Evolutionary conservation across 495 filamentous ascomycete species (phyloP).

Genomic region (Xylaria telfairii): DNA sequence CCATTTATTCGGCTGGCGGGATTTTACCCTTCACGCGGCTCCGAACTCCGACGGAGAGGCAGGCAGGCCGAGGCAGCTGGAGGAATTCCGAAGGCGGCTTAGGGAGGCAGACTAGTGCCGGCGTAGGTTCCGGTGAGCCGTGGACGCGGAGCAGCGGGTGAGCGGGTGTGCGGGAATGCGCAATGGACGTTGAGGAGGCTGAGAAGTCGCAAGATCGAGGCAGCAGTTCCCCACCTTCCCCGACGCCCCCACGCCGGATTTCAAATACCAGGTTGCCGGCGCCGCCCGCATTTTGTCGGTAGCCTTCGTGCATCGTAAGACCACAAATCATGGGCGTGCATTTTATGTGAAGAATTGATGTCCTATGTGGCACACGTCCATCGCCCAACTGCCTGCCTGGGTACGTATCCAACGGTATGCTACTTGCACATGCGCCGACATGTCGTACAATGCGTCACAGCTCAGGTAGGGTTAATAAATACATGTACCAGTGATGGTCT

Average conservation of each 20-base stretch:
- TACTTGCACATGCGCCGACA: background rate
- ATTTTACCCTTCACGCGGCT: background rate
- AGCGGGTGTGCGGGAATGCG: background rate
- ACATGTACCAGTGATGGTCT: background rate
- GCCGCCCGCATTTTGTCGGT: constrained; percentile 11
- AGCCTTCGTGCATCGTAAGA: constrained; percentile 9
- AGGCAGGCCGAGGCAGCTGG: background rate
- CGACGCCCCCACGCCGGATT: constrained; percentile 28
- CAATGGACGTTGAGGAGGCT: constrained; percentile 21
- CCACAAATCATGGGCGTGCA: constrained; percentile 15
- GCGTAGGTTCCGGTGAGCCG: constrained; percentile 2
- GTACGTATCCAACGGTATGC: background rate
- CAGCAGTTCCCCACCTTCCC: constrained; percentile 22
- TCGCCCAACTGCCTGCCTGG: background rate
- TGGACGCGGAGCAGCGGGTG: constrained; percentile 2
- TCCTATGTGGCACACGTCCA: background rate
- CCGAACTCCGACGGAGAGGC: constrained; percentile 3
- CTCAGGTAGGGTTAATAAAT: background rate
- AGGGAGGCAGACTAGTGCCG: constrained; percentile 18
- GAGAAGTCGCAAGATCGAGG: constrained; percentile 10
- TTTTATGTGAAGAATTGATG: background rate
- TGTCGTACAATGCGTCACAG: background rate
- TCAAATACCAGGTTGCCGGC: constrained; percentile 19
- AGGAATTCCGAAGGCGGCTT: constrained; percentile 3
- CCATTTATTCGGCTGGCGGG: constrained; percentile 25